These are phyloP conservation scores for Hemileia vastatrix DNA, from an alignment of 1,284 basidiomycete genomes.

Conservation along the genomic window DNA sequence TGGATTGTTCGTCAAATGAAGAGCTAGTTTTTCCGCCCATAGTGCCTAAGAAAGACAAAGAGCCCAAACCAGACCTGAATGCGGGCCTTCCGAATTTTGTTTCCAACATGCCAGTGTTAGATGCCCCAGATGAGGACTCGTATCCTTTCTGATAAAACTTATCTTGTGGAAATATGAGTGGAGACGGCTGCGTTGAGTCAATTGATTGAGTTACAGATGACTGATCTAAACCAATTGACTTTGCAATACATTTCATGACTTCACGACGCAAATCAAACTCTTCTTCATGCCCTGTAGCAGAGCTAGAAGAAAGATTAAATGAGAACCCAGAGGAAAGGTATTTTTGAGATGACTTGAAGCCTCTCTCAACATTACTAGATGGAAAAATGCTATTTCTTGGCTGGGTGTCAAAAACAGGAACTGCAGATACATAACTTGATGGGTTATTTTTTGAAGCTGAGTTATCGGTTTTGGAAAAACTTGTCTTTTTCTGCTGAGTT, in stretches of 20 bases:
- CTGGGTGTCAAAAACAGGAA: too few species aligned
- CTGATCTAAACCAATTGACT: constrained; percentile 90
- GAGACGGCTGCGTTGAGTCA: constrained; percentile 27
- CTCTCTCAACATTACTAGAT: not conserved
- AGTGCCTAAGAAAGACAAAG: constrained; percentile 67
- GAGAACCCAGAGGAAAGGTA: not conserved
- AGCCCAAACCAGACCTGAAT: constrained; percentile 74
- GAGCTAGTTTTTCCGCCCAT: constrained; percentile 49
- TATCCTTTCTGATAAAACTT: too few species aligned
- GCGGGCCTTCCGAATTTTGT: constrained; percentile 24
- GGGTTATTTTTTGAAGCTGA: too few species aligned
- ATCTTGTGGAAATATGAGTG: constrained; percentile 44
- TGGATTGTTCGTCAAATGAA: constrained; percentile 17
- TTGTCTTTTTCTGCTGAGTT: constrained; percentile 15
- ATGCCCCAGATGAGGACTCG: too few species aligned
- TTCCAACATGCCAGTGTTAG: too few species aligned
- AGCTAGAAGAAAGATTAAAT: constrained; percentile 4
- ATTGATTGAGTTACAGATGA: constrained; percentile 2
- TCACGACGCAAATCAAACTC: constrained; percentile 84
- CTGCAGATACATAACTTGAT: too few species aligned
- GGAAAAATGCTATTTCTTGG: not conserved
- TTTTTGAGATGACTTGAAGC: too few species aligned
- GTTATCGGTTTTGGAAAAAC: constrained; percentile 6
- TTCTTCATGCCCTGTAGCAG: constrained; percentile 43
- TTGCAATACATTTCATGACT: constrained; percentile 94